phyloP scores from a whole-genome alignment of 139 green algal genomes.

The Zygnema circumcarinatum region DNA sequence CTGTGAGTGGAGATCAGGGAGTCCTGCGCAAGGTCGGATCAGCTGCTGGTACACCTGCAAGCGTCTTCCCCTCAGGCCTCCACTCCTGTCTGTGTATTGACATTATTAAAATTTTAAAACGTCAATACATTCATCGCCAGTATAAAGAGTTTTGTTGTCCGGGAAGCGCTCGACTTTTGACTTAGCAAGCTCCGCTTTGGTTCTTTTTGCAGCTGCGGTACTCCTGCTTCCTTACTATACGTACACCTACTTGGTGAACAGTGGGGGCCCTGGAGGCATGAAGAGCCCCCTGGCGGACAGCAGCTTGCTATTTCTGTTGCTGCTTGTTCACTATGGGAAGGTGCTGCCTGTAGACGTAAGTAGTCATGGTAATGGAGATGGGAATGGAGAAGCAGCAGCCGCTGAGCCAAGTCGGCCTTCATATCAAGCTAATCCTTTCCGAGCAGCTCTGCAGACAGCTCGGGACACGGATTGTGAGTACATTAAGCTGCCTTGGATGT shows the following conservation, averaged over 20 bases:
- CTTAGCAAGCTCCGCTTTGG: too few relatives aligned
- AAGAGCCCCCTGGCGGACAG: conserved; percentile 68
- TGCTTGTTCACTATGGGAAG: conserved; percentile 70
- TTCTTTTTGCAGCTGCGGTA: conserved; percentile 62
- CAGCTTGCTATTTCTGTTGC: conserved; percentile 69
- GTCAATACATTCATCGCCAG: too few relatives aligned
- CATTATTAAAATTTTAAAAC: not conserved
- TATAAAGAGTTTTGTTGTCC: too few relatives aligned
- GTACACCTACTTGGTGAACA: conserved; percentile 67
- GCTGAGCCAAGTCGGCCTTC: not conserved
- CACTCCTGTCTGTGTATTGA: not conserved
- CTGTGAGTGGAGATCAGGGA: conserved; percentile 9
- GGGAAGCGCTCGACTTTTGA: too few relatives aligned
- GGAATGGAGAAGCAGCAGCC: conserved; percentile 10
- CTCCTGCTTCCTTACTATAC: conserved; percentile 74
- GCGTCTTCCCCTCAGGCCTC: not conserved
- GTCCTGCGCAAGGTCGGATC: conserved; percentile 48
- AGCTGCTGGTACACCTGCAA: conserved; percentile 43
- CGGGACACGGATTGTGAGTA: conserved; percentile 49
- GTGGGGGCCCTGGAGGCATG: not conserved
- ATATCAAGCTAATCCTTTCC: conserved; percentile 68
- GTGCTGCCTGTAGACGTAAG: not conserved
- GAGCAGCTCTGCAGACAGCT: conserved; percentile 55
- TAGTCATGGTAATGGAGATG: not conserved
- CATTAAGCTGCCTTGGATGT: not conserved